Evolutionary conservation across 176 grass and related monocot species (phyloP).

Genomic region (Carex scoparia): DNA sequence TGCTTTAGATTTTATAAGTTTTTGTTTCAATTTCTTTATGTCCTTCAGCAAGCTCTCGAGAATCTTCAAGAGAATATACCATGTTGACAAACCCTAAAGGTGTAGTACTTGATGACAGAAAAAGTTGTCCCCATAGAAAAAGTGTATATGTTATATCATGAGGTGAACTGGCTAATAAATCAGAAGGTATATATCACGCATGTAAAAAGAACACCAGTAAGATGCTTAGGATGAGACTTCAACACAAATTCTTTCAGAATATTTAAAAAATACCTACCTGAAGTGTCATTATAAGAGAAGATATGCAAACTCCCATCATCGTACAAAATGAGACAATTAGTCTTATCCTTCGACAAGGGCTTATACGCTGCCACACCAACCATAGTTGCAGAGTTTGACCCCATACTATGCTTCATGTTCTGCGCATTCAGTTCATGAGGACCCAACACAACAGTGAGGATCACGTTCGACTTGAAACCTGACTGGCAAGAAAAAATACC

Average conservation of each 20-base stretch:
- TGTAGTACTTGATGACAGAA: not conserved
- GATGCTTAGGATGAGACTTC: not conserved
- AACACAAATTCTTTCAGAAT: not conserved
- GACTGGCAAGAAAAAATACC: conserved; percentile 79
- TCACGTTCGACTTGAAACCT: conserved; percentile 64
- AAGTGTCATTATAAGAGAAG: conserved; percentile 62
- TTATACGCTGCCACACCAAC: conserved; percentile 93
- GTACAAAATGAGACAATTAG: conserved; percentile 86
- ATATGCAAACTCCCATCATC: conserved; percentile 99
- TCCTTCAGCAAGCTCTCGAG: not conserved
- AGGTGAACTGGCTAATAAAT: not conserved
- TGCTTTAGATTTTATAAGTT: not conserved
- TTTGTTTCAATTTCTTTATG: not conserved
- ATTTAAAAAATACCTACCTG: conserved; percentile 38
- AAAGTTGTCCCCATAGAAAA: not conserved
- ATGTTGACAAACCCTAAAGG: not conserved
- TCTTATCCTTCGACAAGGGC: conserved; percentile 94
- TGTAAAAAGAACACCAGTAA: not conserved
- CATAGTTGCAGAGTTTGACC: conserved; percentile 51
- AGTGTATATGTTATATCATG: not conserved
- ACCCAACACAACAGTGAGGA: conserved; percentile 56
- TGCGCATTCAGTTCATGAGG: conserved; percentile 64
- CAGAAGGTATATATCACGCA: not conserved
- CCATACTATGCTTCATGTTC: conserved; percentile 65
- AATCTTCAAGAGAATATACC: not conserved